Evolutionary conservation across 352 stramenopile species (phyloP), one percentile per base, ranked within the genome.

Genomic region (Globisporangium camurandrum): DNA sequence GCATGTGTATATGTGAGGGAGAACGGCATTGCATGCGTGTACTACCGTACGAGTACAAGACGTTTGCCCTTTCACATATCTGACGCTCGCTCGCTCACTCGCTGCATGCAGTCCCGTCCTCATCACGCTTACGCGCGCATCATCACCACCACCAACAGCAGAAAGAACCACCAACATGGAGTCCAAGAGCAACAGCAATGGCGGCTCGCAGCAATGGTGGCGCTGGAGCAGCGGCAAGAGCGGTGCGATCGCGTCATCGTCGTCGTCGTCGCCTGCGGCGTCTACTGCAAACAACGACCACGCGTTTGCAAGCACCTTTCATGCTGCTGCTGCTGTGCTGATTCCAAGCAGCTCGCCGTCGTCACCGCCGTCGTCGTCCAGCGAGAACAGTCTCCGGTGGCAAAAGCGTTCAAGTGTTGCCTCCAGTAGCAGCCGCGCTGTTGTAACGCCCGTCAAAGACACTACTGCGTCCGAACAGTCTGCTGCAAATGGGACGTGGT

Each of bases 171-270:
- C n/a, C n/a, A 61, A 10, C 22, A 69, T 74, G 66, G 62, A 71
- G 55, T 59, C 57, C 34, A 69, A 67, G 23, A 23, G 55, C 44
- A 28, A 42, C 14, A 46, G 42, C 5, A 61, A 62, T 30, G 51
- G 41, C 33, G 71, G 75, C 8, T 51, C 53, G 20, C 37, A 36
- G 36, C 56, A 68, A 19, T 89, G 77, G 80, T 89, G 75, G 80
- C 73, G 75, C 49, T 92, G 77, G 77, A 86, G 66, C 2, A 75
- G 84, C 42, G 80, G 77, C 50, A 83, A 79, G 54, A 89, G 75
- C 48, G 77, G 77, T 50, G 14, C 9, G 8, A 79, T 56, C 34
- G 64, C 83, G 44, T 75, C 70, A 45, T 85, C 72, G 3, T 84
- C 73, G 4, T 83, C 73, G 14, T 58, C 70, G 31, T 30, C 44